Conservation (phyloP, 345 rosid species). For the Lumnitzera racemosa region DNA sequence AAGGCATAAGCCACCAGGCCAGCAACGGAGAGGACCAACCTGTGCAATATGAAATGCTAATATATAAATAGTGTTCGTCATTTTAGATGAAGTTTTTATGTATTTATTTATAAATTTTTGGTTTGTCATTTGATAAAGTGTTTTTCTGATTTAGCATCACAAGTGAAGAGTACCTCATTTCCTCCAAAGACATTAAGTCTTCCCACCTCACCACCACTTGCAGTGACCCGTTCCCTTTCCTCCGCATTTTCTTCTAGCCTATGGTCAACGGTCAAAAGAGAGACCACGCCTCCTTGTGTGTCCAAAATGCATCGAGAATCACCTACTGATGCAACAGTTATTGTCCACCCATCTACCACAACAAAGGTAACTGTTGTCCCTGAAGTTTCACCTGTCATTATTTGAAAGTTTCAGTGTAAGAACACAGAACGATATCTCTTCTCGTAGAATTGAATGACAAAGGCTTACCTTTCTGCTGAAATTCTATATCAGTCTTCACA, state of each 20-base stretch:
- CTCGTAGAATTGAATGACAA: background rate
- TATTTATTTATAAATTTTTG: no score
- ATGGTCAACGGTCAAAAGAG: constrained; percentile 96
- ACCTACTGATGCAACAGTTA: constrained; percentile 99
- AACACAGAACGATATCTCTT: background rate
- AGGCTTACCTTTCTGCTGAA: constrained; percentile 78
- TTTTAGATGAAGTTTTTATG: no score
- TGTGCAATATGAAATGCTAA: constrained; percentile 14
- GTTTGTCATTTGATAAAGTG: no score
- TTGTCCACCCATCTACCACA: constrained; percentile 94
- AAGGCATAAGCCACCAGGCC: constrained; percentile 99
- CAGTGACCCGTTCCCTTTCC: constrained; percentile 99
- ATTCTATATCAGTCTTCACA: constrained; percentile 97
- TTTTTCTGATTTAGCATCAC: background rate
- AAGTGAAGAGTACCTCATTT: constrained; percentile 57
- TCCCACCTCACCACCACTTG: constrained; percentile 99
- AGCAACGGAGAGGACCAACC: constrained; percentile 99
- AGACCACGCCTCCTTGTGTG: constrained; percentile 88
- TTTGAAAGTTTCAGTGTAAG: constrained; percentile 17
- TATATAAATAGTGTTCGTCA: background rate
- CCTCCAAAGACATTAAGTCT: constrained; percentile 94
- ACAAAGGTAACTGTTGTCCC: constrained; percentile 99
- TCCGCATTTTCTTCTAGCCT: constrained; percentile 95
- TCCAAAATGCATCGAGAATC: constrained; percentile 99
- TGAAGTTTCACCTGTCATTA: constrained; percentile 85